Percentiles rank a stretch among this genome's conserved stretches.
Conservation (phyloP, 495 filamentous ascomycete genomes). For the Trichocladium antarcticum region DNA sequence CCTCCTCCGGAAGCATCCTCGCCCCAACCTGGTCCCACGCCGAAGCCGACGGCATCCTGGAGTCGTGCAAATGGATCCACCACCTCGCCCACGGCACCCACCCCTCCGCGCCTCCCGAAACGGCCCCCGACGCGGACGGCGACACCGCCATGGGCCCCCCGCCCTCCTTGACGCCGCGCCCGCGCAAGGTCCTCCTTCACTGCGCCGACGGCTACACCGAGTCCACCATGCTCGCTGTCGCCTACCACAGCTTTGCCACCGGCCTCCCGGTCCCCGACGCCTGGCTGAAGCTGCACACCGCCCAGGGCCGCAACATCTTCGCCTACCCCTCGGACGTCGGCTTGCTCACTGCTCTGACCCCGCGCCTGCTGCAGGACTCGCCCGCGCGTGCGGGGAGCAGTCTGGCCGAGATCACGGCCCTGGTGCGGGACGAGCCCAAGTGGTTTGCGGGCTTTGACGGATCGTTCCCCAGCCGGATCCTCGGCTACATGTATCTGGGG, state of each 20-base stretch:
- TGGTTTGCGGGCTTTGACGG: slow-evolving; percentile 85
- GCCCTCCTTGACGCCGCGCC: slow-evolving; percentile 19
- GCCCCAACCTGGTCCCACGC: slow-evolving; percentile 66
- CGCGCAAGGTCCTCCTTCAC: slow-evolving; percentile 70
- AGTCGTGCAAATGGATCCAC: slow-evolving; percentile 82
- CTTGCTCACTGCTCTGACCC: slow-evolving; percentile 62
- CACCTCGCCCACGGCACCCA: slow-evolving; percentile 53
- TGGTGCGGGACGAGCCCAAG: slow-evolving; percentile 46
- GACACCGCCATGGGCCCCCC: slow-evolving; percentile 22
- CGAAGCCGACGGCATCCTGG: slow-evolving; percentile 72
- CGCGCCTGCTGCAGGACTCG: slow-evolving; percentile 50
- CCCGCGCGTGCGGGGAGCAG: slow-evolving; percentile 26
- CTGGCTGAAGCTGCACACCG: slow-evolving; percentile 74
- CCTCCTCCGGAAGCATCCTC: slow-evolving; percentile 81
- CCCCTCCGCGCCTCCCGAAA: slow-evolving; percentile 21
- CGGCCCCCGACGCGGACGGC: slow-evolving; percentile 32
- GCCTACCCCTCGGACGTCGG: slow-evolving; percentile 84
- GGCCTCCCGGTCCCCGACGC: slow-evolving; percentile 68
- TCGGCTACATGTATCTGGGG: slow-evolving; percentile 93
- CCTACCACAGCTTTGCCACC: slow-evolving; percentile 85
- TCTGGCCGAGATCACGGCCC: slow-evolving; percentile 34
- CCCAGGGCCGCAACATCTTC: slow-evolving; percentile 84
- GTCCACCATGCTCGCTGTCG: slow-evolving; percentile 71
- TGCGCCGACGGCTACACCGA: slow-evolving; percentile 96
- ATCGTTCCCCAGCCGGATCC: slow-evolving; percentile 73